phyloP scores from a whole-genome alignment of 441 rosid genomes.

The Daphne laureola region DNA sequence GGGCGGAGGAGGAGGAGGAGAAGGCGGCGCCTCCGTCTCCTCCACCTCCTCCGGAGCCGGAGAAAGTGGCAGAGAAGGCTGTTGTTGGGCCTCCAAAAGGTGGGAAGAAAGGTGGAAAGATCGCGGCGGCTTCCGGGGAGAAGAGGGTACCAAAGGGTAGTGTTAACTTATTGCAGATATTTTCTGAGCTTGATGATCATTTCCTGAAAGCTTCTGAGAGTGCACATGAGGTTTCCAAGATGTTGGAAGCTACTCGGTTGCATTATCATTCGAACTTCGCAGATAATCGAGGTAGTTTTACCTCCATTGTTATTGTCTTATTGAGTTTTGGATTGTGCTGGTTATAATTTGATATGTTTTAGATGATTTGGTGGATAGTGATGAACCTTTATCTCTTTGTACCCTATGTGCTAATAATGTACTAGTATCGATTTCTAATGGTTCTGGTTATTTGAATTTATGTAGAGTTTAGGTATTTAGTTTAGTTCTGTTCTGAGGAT shows the following conservation, averaged over 20 bases:
- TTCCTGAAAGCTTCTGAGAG: conserved; percentile 83
- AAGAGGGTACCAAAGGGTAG: conserved; percentile 31
- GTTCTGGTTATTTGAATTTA: too few species aligned
- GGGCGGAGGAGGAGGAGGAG: conserved; percentile 12
- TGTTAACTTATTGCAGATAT: conserved; percentile 39
- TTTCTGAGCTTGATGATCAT: conserved; percentile 66
- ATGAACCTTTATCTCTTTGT: too few species aligned
- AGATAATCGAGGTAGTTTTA: conserved; percentile 54
- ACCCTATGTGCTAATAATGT: too few species aligned
- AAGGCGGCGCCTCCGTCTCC: conserved; percentile 7
- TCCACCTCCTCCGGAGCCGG: conserved; percentile 22
- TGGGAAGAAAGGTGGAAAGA: conserved; percentile 35
- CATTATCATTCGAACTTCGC: conserved; percentile 98
- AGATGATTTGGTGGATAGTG: too few species aligned
- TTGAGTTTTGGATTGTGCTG: too few species aligned
- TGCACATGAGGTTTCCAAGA: conserved; percentile 87
- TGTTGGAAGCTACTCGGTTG: conserved; percentile 87
- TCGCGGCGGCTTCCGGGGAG: conserved; percentile 19
- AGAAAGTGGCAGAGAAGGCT: conserved; percentile 17
- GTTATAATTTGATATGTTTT: too few species aligned
- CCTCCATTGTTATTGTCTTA: too few species aligned
- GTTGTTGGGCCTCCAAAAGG: conserved; percentile 26
- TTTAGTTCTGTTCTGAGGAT: too few species aligned
- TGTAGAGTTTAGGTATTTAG: too few species aligned
- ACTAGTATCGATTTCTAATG: too few species aligned